Conservation (phyloP, 2,329 filamentous ascomycete genomes). For the Claviceps monticola region DNA sequence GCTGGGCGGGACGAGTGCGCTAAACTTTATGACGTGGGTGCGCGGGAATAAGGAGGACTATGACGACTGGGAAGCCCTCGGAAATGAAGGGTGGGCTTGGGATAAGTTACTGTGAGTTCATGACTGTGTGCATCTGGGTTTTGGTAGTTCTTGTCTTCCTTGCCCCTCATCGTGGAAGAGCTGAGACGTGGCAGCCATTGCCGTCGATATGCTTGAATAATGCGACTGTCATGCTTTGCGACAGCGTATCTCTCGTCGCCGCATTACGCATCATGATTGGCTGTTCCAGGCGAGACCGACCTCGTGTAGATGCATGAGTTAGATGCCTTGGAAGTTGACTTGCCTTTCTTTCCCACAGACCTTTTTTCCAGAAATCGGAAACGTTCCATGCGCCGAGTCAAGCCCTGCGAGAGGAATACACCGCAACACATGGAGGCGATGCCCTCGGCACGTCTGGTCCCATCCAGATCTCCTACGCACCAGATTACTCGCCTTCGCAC, state of each 20-base stretch:
- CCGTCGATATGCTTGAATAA: too few species aligned
- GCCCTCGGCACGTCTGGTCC: conserved; percentile 31
- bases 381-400: conserved; percentile 28
- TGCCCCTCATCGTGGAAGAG: too few species aligned
- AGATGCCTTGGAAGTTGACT: not conserved
- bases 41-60: conserved; percentile 33
- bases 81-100: conserved; percentile 47
- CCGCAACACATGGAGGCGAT: conserved; percentile 23
- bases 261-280: too few species aligned
- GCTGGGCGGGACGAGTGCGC: conserved; percentile 47
- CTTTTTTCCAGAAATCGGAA: conserved; percentile 37
- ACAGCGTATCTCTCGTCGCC: too few species aligned
- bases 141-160: too few species aligned
- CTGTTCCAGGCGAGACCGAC: too few species aligned
- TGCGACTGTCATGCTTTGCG: too few species aligned
- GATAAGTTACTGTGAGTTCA: conserved; percentile 21
- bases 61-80: conserved; percentile 42
- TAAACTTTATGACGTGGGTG: conserved; percentile 45
- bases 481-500: conserved; percentile 26
- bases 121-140: not conserved
- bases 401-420: conserved; percentile 19
- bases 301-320: too few species aligned
- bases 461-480: conserved; percentile 32
- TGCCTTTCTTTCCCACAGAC: conserved; percentile 16
- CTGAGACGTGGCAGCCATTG: too few species aligned